A percentile compares a stretch with the other conserved stretches of the same genome.
Conservation (phyloP, 257 asterid genomes). For the Verbena officinalis region DNA sequence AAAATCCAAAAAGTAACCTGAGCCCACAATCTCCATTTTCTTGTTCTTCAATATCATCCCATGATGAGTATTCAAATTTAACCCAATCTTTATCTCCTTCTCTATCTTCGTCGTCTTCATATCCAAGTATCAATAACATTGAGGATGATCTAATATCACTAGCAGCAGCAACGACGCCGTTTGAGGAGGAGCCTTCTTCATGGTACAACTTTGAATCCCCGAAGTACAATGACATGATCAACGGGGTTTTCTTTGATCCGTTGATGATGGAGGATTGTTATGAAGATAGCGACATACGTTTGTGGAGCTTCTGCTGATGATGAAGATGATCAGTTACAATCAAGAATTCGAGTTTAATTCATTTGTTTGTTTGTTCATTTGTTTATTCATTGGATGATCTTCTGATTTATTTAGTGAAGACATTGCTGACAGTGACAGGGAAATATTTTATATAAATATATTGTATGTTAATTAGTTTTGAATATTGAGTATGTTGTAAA, state of each 20-base stretch:
- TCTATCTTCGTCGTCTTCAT: constrained; percentile 21
- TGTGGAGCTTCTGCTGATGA: constrained; percentile 81
- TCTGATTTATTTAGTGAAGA: constrained; percentile 47
- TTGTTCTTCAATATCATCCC: constrained; percentile 21
- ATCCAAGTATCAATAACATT: background rate
- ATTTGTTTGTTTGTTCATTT: constrained; percentile 7
- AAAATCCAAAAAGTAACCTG: constrained; percentile 4
- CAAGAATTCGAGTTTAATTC: background rate
- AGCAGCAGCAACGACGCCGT: constrained; percentile 21
- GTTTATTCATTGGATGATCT: constrained; percentile 44
- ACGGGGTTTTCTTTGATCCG: constrained; percentile 67
- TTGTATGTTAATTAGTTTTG: background rate
- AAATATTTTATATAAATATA: background rate
- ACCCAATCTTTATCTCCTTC: constrained; percentile 2
- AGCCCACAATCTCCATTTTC: constrained; percentile 27
- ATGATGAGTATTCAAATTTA: constrained; percentile 6
- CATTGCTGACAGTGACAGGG: constrained; percentile 45
- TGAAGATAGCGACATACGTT: constrained; percentile 62
- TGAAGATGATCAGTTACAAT: background rate
- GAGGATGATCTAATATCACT: constrained; percentile 36
- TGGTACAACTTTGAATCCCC: constrained; percentile 86
- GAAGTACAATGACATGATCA: constrained; percentile 62
- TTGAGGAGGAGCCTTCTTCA: constrained; percentile 26
- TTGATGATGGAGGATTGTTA: constrained; percentile 39
- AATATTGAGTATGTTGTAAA: background rate